Evolutionary conservation across 805 yeast genomes (phyloP).

Genomic region (Saccharomycopsis oosterbeekiorum): DNA sequence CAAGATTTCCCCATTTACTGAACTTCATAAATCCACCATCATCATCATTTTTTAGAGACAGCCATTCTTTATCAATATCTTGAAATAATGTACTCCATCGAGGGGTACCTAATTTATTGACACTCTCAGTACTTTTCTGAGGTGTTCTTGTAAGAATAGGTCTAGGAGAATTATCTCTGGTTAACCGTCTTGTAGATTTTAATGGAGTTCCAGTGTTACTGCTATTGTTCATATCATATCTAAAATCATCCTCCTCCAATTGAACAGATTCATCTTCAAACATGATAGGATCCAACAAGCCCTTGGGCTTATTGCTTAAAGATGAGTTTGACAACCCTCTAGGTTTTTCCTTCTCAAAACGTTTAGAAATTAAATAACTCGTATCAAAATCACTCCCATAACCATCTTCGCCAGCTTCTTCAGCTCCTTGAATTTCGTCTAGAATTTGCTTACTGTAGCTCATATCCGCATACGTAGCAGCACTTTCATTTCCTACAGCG

Average conservation of each 20-base stretch:
- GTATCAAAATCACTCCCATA: background rate
- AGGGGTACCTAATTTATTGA: slow-evolving; percentile 7
- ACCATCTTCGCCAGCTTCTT: background rate
- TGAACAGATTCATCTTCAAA: background rate
- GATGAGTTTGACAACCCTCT: background rate
- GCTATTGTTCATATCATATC: background rate
- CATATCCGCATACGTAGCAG: background rate
- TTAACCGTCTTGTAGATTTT: background rate
- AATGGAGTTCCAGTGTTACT: background rate
- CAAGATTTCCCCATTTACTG: slow-evolving; percentile 15
- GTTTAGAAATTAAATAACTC: background rate
- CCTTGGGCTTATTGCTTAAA: background rate
- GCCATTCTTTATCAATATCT: slow-evolving; percentile 18
- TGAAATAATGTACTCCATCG: slow-evolving; percentile 17
- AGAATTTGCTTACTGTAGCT: background rate
- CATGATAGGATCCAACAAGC: background rate
- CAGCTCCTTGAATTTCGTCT: background rate
- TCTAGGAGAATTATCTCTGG: background rate
- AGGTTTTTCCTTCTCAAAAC: background rate
- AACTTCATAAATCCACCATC: slow-evolving; percentile 16
- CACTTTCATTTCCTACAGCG: background rate
- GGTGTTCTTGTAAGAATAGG: background rate
- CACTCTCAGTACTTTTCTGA: background rate
- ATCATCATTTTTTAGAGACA: slow-evolving; percentile 11
- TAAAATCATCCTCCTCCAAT: background rate